Evolutionary conservation across 305 asterid genomes (phyloP).

Genomic region (Fraxinus baroniana): DNA sequence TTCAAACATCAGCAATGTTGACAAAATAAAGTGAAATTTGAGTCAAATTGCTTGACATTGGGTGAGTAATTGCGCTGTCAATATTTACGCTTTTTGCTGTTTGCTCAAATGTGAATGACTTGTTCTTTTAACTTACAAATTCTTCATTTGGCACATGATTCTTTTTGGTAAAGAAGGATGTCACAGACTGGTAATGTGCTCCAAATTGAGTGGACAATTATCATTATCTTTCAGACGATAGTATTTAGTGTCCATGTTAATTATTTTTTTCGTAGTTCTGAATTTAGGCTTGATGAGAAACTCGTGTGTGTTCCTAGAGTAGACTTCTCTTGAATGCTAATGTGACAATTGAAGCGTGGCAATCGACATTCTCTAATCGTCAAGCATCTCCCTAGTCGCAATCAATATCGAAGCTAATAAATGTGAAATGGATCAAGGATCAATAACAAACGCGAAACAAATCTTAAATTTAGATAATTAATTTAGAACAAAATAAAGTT

Average conservation of each 20-base stretch:
- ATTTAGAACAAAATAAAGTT: too few relatives aligned
- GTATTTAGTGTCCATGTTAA: background rate
- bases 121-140: background rate
- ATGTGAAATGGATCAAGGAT: background rate
- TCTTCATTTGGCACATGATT: background rate
- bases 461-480: background rate
- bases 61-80: background rate
- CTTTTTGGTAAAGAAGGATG: background rate
- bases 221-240: background rate
- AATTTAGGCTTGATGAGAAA: background rate
- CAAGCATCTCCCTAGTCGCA: background rate
- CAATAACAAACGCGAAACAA: background rate
- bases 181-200: background rate
- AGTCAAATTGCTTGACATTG: background rate
- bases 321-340: background rate
- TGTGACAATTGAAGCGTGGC: background rate
- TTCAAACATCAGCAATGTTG: background rate
- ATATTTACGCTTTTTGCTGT: background rate
- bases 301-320: background rate
- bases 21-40: background rate
- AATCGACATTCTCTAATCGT: background rate
- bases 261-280: background rate
- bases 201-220: background rate
- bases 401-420: background rate
- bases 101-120: background rate